Evolutionary conservation across 2,329 filamentous ascomycete genomes (phyloP), one percentile per base, ranked within the genome.

Genomic region (Hyphodiscus sp.): DNA sequence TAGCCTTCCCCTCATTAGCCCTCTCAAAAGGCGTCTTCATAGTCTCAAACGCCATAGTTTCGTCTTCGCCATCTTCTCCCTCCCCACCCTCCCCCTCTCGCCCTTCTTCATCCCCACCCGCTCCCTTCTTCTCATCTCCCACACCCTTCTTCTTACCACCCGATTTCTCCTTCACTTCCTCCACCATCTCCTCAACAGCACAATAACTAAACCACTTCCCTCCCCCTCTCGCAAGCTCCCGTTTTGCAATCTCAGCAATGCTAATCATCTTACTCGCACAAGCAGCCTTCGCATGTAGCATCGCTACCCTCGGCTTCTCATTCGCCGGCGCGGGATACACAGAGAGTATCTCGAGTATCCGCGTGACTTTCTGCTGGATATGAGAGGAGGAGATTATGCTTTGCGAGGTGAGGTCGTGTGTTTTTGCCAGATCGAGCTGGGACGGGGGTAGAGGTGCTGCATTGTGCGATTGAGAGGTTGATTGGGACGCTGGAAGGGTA

Each of bases 161-260:
- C 38, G 42, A 18, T 18, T n/a, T 33, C 29, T 41, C 16, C 26
- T 43, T 52, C 20, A 41, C 26, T 47, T 62, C 60, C n/a, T 52
- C 52, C 16, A 64, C 45, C 23, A 62, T 49, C 20, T 51, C 52
- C 41, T 63, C 61, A 20, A 72, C 50, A 23, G 51, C 57, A 52
- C 64, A 68, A 58, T 73, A 73, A 52, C 72, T 68, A 54, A 63
- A 73, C 69, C 69, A 73, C 47, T 70, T 60, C 55, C 70, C 72
- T 2, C 73, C 73, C 42, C 72, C 68, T 49, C 75, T 73, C 30
- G 63, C 70, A 50, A 86, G 69, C 46, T 81, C 71, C 41, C 78
- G 71, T 67, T 86, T 85, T 52, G 76, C 76, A 41, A 87, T 82
- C 68, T 90, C 86, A 45, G 77, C 76, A 45, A 89, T 77, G 3